phyloP scores from a whole-genome alignment of 75 land plant species.

The Cryptomeria japonica region DNA sequence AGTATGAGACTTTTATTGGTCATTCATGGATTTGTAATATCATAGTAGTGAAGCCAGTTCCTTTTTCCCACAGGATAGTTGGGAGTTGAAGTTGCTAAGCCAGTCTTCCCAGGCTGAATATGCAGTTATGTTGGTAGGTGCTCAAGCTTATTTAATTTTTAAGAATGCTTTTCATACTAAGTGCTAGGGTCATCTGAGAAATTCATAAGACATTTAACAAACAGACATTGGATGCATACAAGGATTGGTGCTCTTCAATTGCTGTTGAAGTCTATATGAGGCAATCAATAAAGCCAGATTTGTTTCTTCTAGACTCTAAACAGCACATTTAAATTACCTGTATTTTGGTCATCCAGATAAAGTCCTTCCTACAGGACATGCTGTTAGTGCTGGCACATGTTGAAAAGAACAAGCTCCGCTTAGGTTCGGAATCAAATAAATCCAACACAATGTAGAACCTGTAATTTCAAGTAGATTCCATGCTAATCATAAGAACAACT shows the following conservation, averaged over 20 bases:
- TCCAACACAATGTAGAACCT: not conserved
- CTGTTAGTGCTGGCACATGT: not conserved
- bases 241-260: not conserved
- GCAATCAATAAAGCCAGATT: not conserved
- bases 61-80: not conserved
- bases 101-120: not conserved
- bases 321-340: not conserved
- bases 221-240: not conserved
- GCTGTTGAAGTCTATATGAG: not conserved
- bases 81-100: not conserved
- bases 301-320: not conserved
- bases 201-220: not conserved
- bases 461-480: not conserved
- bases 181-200: not conserved
- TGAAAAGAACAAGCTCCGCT: not conserved
- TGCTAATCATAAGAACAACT: not conserved
- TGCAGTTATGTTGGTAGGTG: not conserved
- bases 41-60: not conserved
- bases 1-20: not conserved
- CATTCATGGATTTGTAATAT: not conserved
- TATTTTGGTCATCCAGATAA: not conserved
- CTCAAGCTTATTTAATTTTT: not conserved
- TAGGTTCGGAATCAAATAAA: not conserved
- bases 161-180: not conserved
- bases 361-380: not conserved